Evolutionary conservation across 257 asterid genomes (phyloP).

Genomic region (Nicotiana tabacum): DNA sequence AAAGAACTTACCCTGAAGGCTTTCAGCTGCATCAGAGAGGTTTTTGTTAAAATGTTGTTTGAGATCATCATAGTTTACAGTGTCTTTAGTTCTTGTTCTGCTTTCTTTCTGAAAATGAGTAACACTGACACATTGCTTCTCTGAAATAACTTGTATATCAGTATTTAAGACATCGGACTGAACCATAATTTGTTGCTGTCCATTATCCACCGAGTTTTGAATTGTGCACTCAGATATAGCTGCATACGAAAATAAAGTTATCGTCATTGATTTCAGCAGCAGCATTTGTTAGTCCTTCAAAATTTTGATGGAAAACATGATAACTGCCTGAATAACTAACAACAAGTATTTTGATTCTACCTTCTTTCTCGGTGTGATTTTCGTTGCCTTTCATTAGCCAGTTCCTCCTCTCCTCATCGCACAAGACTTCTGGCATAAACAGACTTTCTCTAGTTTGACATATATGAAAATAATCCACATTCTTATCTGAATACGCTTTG

Average conservation of each 20-base stretch:
- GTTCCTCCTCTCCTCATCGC: conserved; percentile 13
- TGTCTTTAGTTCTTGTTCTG: conserved; percentile 4
- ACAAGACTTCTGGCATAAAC: conserved; percentile 26
- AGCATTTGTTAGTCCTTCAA: background rate
- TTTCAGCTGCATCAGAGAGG: conserved; percentile 9
- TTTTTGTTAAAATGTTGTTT: conserved; percentile 4
- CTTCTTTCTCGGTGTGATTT: background rate
- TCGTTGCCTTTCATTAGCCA: background rate
- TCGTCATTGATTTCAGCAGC: background rate
- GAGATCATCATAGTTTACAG: background rate
- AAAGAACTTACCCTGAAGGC: background rate
- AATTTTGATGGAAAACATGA: background rate
- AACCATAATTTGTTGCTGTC: background rate
- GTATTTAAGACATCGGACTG: background rate
- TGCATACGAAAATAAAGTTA: background rate
- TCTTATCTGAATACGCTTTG: conserved; percentile 31
- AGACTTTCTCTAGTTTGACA: conserved; percentile 17
- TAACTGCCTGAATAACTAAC: background rate
- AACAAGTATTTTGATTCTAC: background rate
- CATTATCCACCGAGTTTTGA: background rate
- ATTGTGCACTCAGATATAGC: background rate
- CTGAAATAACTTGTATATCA: background rate
- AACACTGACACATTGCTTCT: background rate
- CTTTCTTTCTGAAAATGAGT: background rate
- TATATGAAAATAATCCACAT: conserved; percentile 2